Conservation (phyloP, 2,329 filamentous ascomycete species). For the Talaromyces sp. region DNA sequence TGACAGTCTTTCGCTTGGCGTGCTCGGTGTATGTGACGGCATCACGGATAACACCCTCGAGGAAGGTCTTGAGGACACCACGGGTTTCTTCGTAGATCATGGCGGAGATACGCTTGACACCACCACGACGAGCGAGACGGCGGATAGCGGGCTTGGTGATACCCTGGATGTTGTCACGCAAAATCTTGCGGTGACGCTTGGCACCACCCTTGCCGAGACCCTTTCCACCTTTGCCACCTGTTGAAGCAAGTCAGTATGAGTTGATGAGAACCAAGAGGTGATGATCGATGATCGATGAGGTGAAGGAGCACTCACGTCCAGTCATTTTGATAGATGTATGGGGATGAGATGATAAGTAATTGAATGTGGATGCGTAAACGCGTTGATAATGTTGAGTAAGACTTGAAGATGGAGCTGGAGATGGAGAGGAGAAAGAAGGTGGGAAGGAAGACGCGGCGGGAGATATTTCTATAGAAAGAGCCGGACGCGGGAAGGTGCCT, state of each 20-base stretch:
- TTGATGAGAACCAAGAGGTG: constrained; percentile 17
- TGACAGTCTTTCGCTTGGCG: constrained; percentile 66
- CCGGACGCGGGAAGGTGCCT: constrained; percentile 28
- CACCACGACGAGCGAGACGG: constrained; percentile 97
- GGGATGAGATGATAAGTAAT: constrained; percentile 15
- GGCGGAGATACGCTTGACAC: constrained; percentile 99
- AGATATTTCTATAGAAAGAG: constrained; percentile 43
- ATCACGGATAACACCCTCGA: constrained; percentile 77
- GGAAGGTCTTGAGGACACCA: constrained; percentile 79
- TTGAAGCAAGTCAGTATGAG: constrained; percentile 27
- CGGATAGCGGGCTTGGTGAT: constrained; percentile 99
- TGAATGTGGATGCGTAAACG: constrained; percentile 7
- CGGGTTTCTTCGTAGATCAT: constrained; percentile 87
- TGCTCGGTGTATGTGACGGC: constrained; percentile 81
- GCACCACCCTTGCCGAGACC: constrained; percentile 97
- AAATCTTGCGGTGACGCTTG: constrained; percentile 99
- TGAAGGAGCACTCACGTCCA: constrained; percentile 53
- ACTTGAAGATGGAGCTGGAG: constrained; percentile 26
- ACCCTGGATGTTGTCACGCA: constrained; percentile 99
- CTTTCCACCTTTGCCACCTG: constrained; percentile 94
- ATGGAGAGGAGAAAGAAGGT: constrained; percentile 25
- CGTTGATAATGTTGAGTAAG: constrained; percentile 20
- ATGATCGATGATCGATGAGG: background rate
- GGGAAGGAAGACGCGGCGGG: constrained; percentile 27
- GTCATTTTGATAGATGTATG: constrained; percentile 52